These are phyloP conservation scores for Cyclostephanos tholiformis DNA, from an alignment of 108 stramenopile species.

Conservation along the genomic window DNA sequence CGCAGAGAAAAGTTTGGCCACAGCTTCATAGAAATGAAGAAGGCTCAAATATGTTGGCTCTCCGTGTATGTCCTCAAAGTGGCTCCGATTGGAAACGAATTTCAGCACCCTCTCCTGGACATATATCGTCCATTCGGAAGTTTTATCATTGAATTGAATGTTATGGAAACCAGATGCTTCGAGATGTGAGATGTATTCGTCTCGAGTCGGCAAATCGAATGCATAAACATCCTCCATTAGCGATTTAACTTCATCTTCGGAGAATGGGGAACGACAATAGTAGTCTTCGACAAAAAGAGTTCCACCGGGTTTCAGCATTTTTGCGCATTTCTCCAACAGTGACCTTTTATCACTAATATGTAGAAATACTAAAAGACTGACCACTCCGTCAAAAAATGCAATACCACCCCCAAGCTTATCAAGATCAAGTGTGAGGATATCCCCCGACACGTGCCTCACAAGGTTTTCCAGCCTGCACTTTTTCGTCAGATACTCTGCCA, in stretches of 20 bases:
- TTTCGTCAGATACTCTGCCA: constrained; percentile 36
- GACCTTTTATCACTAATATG: constrained; percentile 40
- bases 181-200: constrained; percentile 40
- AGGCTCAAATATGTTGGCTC: constrained; percentile 33
- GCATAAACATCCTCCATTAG: constrained; percentile 41
- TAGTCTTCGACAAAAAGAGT: constrained; percentile 41
- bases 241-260: constrained; percentile 28
- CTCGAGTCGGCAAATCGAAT: constrained; percentile 28
- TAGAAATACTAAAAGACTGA: constrained; percentile 45
- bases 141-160: constrained; percentile 46
- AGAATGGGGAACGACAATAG: constrained; percentile 26
- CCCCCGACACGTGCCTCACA: constrained; percentile 41
- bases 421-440: constrained; percentile 34
- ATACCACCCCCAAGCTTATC: constrained; percentile 30
- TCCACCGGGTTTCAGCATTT: constrained; percentile 38
- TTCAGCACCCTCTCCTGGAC: constrained; percentile 32
- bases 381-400: constrained; percentile 38
- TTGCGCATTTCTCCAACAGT: constrained; percentile 29
- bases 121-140: constrained; percentile 35
- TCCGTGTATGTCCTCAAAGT: constrained; percentile 29
- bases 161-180: constrained; percentile 42
- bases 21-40: constrained; percentile 40
- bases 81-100: constrained; percentile 24
- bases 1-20: constrained; percentile 28
- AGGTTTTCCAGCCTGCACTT: constrained; percentile 27